These are phyloP conservation scores for Medicago ruthenica DNA, from an alignment of 306 rosid species.

Conservation along the genomic window DNA sequence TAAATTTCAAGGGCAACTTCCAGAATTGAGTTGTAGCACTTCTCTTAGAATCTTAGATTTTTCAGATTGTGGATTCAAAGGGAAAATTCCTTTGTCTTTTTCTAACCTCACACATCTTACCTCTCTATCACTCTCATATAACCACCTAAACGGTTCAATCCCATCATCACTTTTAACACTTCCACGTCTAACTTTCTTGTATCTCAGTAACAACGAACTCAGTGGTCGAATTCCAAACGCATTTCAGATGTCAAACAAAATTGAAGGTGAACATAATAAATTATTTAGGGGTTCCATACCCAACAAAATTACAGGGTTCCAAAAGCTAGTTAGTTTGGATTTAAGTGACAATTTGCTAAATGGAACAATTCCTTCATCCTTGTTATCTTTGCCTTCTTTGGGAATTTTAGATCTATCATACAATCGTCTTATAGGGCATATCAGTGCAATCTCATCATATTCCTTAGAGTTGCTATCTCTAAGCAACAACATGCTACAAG, in stretches of 20 bases:
- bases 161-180: conserved; percentile 8
- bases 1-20: neutral
- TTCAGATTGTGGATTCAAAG: neutral
- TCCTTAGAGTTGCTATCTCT: neutral
- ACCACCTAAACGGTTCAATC: neutral
- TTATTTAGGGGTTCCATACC: neutral
- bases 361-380: conserved; percentile 23
- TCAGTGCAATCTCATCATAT: neutral
- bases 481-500: neutral
- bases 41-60: neutral
- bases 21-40: neutral
- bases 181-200: too few species aligned
- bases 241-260: too few species aligned
- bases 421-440: neutral
- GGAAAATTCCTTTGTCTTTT: neutral
- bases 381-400: conserved; percentile 2
- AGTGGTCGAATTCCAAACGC: too few species aligned
- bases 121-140: rapidly evolving
- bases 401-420: neutral
- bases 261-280: neutral
- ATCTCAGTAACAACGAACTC: too few species aligned
- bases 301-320: neutral
- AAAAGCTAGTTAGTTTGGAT: rapidly evolving
- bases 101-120: conserved; percentile 23
- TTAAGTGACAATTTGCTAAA: neutral